Evolutionary conservation across 768 basidiomycete genomes (phyloP).

Genomic region (Tricholoma sp.): DNA sequence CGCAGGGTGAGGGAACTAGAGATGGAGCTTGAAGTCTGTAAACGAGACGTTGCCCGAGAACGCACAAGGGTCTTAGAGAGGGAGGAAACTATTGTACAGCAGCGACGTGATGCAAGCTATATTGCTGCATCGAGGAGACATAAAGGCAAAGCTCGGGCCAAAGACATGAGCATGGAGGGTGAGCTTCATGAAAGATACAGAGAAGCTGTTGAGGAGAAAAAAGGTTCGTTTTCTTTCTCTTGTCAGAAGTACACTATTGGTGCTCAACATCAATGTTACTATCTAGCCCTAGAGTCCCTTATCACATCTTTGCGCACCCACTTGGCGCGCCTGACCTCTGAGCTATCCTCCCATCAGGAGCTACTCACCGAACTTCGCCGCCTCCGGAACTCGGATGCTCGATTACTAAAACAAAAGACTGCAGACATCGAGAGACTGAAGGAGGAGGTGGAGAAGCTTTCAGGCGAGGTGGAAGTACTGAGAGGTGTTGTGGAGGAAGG

Average conservation of each 20-base stretch:
- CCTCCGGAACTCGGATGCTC: constrained; percentile 58
- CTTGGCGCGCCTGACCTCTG: constrained; percentile 70
- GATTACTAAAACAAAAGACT: constrained; percentile 52
- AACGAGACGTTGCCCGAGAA: constrained; percentile 69
- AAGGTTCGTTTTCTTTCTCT: constrained; percentile 50
- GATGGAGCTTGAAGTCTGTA: constrained; percentile 77
- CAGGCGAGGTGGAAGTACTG: constrained; percentile 83
- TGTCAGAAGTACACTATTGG: background rate
- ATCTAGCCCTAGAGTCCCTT: constrained; percentile 73
- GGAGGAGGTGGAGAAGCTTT: constrained; percentile 75
- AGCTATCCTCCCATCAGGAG: constrained; percentile 72
- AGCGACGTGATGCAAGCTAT: constrained; percentile 23
- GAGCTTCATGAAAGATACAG: constrained; percentile 50
- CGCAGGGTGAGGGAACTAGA: constrained; percentile 85
- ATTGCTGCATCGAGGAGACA: constrained; percentile 23
- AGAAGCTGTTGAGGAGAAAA: constrained; percentile 84
- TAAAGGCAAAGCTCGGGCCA: constrained; percentile 35
- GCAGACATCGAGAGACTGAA: constrained; percentile 64
- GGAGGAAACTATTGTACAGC: constrained; percentile 41
- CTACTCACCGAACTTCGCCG: constrained; percentile 61
- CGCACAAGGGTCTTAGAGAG: constrained; percentile 58
- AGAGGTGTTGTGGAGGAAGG: constrained; percentile 84
- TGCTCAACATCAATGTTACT: constrained; percentile 20
- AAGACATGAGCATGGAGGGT: constrained; percentile 26
- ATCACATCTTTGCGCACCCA: constrained; percentile 70